A percentile compares a stretch with the other conserved stretches of the same genome.
phyloP scores from a whole-genome alignment of 208 protist genomes.

The Trichomonas gallinae region DNA sequence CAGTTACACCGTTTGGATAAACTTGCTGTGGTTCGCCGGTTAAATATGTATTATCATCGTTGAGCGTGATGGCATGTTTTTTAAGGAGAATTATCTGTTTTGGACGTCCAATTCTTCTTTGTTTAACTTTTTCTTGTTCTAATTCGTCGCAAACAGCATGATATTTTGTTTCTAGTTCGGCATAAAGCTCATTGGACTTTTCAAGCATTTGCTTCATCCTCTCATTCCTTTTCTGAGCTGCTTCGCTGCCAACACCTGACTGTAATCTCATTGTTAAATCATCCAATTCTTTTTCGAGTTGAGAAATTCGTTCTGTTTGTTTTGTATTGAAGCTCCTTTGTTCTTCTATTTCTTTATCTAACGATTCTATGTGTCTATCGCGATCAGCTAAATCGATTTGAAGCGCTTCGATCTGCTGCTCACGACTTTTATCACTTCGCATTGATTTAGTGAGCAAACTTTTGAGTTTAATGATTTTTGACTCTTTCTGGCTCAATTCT shows the following conservation, averaged over 20 bases:
- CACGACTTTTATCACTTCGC: not conserved
- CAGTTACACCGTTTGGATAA: not conserved
- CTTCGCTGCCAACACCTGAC: not conserved
- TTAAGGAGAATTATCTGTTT: not conserved
- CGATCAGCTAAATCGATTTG: not conserved
- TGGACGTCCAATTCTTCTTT: not conserved
- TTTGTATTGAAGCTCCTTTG: not conserved
- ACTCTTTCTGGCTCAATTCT: not conserved
- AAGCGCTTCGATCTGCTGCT: not conserved
- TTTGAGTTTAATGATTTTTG: not conserved
- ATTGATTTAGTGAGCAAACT: not conserved
- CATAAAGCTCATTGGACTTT: not conserved
- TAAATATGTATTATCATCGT: not conserved
- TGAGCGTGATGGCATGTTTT: not conserved
- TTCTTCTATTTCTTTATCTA: not conserved
- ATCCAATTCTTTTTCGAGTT: not conserved
- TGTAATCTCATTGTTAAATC: not conserved
- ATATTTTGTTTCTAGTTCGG: not conserved
- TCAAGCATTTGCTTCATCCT: constrained; percentile 14
- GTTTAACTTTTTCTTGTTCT: not conserved
- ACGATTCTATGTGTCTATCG: not conserved
- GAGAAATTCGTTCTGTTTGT: not conserved
- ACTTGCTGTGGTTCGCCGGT: not conserved
- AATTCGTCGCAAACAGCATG: not conserved
- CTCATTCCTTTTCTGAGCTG: not conserved